Conservation (phyloP, 2,329 filamentous ascomycete species). For the Claviceps digitariae region DNA sequence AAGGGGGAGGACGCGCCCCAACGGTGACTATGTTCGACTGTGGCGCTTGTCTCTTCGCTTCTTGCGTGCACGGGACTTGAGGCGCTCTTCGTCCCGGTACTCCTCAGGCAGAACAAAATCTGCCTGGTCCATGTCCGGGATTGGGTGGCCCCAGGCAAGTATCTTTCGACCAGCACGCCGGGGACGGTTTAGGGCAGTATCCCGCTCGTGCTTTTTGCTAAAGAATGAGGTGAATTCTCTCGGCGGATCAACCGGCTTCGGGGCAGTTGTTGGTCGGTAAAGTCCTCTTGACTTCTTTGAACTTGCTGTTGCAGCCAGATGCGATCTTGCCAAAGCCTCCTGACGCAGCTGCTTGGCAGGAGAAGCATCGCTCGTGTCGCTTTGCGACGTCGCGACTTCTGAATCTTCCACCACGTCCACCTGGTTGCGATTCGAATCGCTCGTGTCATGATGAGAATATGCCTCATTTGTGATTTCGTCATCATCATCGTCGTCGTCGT, state of each 20-base stretch:
- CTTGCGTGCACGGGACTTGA: constrained; percentile 47
- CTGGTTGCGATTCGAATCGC: constrained; percentile 6
- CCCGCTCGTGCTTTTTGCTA: constrained; percentile 62
- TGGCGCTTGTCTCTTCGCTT: constrained; percentile 46
- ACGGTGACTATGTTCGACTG: constrained; percentile 29
- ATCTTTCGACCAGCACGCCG: constrained; percentile 56
- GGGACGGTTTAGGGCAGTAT: constrained; percentile 60
- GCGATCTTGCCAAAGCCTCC: constrained; percentile 48
- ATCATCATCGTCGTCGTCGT: constrained; percentile 18
- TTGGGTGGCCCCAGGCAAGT: constrained; percentile 66
- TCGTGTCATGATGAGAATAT: constrained; percentile 6
- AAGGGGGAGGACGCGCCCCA: too few species aligned
- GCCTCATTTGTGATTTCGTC: constrained; percentile 15
- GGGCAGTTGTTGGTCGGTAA: constrained; percentile 13
- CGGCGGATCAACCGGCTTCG: constrained; percentile 24
- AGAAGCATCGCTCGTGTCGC: constrained; percentile 37
- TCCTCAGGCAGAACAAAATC: constrained; percentile 68
- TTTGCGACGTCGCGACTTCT: constrained; percentile 28
- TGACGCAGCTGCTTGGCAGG: constrained; percentile 60
- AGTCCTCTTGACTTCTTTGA: constrained; percentile 18
- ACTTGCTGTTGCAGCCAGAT: constrained; percentile 24
- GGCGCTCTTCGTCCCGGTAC: constrained; percentile 39
- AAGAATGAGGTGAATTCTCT: constrained; percentile 82
- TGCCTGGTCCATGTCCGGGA: constrained; percentile 56
- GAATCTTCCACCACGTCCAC: constrained; percentile 21